Conservation (phyloP, 345 rosid genomes). For the Gossypium longicalyx region DNA sequence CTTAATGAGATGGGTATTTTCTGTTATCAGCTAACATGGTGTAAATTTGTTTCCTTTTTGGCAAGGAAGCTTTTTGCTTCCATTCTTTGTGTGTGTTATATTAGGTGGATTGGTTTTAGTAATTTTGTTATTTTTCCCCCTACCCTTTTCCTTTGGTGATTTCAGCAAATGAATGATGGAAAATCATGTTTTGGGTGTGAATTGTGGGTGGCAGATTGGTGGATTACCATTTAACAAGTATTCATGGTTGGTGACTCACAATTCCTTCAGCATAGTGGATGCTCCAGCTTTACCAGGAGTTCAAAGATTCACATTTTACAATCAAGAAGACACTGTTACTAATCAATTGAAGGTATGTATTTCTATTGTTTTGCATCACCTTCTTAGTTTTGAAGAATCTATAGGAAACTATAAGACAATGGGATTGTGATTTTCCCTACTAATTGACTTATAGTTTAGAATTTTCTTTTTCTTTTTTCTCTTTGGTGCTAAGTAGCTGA, state of each 20-base stretch:
- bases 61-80: neutral
- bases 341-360: constrained; percentile 69
- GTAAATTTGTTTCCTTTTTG: neutral
- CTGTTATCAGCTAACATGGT: neutral
- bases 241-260: constrained; percentile 91
- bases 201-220: constrained; percentile 41
- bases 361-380: neutral
- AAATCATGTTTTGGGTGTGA: neutral
- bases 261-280: constrained; percentile 86
- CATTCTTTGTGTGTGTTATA: neutral
- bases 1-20: neutral
- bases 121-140: neutral
- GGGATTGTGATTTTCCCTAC: too few relatives aligned
- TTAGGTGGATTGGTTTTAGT: neutral
- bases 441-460: too few relatives aligned
- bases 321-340: constrained; percentile 87
- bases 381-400: constrained; percentile 10
- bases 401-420: neutral
- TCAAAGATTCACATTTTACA: constrained; percentile 80
- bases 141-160: neutral
- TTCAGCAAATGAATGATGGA: neutral
- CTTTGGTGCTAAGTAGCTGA: neutral
- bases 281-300: constrained; percentile 71
- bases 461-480: neutral
- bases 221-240: constrained; percentile 92